These are phyloP conservation scores for Crepidotus variabilis DNA, from an alignment of 768 basidiomycete genomes.

Conservation along the genomic window DNA sequence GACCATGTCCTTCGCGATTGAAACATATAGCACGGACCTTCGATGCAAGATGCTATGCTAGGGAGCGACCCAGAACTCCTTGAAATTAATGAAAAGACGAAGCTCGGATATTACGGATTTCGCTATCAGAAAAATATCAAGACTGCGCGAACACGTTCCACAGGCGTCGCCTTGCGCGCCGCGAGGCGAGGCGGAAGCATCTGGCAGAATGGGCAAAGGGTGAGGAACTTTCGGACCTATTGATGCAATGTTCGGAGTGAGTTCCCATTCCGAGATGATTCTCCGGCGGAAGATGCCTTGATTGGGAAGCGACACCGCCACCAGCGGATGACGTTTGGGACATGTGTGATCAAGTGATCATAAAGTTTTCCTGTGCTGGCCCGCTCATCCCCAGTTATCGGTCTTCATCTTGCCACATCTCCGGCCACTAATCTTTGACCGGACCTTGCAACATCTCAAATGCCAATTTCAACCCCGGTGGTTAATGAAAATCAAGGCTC, in stretches of 20 bases:
- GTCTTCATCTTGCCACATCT: not conserved
- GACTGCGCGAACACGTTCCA: not conserved
- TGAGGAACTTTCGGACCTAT: not conserved
- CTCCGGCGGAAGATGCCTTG: conserved; percentile 17
- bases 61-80: not conserved
- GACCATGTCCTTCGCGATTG: not conserved
- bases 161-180: not conserved
- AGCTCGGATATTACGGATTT: not conserved
- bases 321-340: conserved; percentile 9
- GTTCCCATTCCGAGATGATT: conserved; percentile 10
- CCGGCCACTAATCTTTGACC: not conserved
- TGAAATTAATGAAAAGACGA: not conserved
- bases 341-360: conserved; percentile 9
- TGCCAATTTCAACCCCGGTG: not conserved
- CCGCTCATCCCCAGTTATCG: conserved; percentile 9
- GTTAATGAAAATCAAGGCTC: not conserved
- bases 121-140: not conserved
- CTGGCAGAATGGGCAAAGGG: not conserved
- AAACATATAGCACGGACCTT: not conserved
- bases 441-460: not conserved
- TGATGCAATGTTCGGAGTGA: not conserved
- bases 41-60: not conserved
- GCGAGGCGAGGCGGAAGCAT: not conserved
- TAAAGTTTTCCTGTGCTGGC: conserved; percentile 3
- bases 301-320: conserved; percentile 12